Evolutionary conservation across 306 rosid species (phyloP), one percentile per base, ranked within the genome.

Genomic region (Vigna angularis): DNA sequence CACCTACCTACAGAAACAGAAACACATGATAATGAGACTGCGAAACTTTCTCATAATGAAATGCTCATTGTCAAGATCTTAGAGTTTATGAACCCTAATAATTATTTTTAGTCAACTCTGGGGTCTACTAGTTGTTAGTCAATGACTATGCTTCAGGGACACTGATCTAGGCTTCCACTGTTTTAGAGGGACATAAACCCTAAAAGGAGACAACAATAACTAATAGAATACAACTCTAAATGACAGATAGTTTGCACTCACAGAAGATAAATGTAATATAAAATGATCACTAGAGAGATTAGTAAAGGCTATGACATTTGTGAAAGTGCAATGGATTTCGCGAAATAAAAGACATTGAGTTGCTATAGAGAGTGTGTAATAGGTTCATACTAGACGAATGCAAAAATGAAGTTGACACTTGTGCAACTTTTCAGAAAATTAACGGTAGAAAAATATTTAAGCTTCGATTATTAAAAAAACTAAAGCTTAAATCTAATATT

Each of bases 41-140:
- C 30, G 18, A 75, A 53, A 78, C 62, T 8, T 52, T 45, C 64
- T 62, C 72, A 78, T 78, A 48, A 71, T 81, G 80, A 38, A 83
- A 73, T 62, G 50, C 81, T 77, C 80, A 63, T 53, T 68, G 82
- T 18, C 30, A 76, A 55, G 51, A 82, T 86, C 80, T 77, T 66
- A 36, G 68, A 68, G 84, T 48, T 65, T 66, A 72, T 66, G 79
- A 78, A 69, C 78, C 58, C 81, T 76, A 78, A 81, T 85, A 58
- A 77, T 85, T 56, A 62, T 75, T 32, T 48, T 4, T 50, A 34
- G 89, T 86, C 85, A 81, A 86, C 80, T 58, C 53, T 18, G 77
- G 83, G 88, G 82, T 84, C 84, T 58, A 84, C 84, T 61, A 75
- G 78, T 81, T 45, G 84, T 84, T 86, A 82, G 82, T 76, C 76